Percentiles rank a stretch among this genome's conserved stretches.
phyloP scores from a whole-genome alignment of 371 early-diverging fungal genomes.

The Mucor racemosus region DNA sequence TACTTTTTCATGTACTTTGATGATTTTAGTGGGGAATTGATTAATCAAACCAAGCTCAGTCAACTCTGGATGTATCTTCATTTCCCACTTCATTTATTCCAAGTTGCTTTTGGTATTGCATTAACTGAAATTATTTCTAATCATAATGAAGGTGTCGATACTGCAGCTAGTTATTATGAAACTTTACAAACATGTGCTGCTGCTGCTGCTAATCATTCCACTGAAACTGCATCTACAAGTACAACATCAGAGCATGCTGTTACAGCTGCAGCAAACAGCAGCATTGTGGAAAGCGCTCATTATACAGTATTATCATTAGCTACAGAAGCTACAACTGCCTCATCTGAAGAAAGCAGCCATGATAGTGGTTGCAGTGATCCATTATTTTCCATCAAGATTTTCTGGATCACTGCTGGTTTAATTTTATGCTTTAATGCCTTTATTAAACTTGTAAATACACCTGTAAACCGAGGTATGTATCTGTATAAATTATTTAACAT shows the following conservation, averaged over 20 bases:
- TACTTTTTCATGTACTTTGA: constrained; percentile 62
- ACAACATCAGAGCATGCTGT: constrained; percentile 17
- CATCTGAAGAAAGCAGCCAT: background rate
- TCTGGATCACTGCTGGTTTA: constrained; percentile 50
- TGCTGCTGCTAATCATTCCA: constrained; percentile 9
- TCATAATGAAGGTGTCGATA: constrained; percentile 28
- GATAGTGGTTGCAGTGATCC: constrained; percentile 13
- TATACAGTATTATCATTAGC: background rate
- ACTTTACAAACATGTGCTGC: constrained; percentile 21
- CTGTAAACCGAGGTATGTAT: constrained; percentile 34
- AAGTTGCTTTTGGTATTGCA: constrained; percentile 63
- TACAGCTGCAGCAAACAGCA: constrained; percentile 4
- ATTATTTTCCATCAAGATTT: constrained; percentile 40
- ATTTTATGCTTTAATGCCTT: constrained; percentile 48
- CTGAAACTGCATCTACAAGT: background rate
- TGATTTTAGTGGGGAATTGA: constrained; percentile 48
- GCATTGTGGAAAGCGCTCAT: background rate
- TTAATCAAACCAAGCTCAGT: constrained; percentile 37
- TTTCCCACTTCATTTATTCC: constrained; percentile 61
- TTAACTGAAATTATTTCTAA: constrained; percentile 53
- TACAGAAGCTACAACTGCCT: constrained; percentile 11
- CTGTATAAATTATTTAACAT: background rate
- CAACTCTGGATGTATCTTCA: constrained; percentile 68
- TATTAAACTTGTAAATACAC: constrained; percentile 49
- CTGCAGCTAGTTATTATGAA: background rate